These are phyloP conservation scores for Aspergillus alliaceus DNA, from an alignment of 2,329 filamentous ascomycete genomes.

Conservation along the genomic window DNA sequence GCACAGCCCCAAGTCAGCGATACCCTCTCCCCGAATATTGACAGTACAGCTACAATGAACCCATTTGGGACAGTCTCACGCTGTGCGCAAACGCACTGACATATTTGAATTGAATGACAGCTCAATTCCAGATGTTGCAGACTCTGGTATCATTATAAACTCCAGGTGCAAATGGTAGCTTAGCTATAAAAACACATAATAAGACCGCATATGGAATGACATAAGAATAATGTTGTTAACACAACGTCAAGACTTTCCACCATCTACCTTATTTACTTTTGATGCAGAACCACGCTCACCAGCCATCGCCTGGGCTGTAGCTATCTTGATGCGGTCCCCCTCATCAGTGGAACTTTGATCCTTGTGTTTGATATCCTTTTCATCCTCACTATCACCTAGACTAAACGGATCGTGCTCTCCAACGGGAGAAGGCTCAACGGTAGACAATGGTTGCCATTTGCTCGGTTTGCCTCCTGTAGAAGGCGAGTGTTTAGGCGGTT, in stretches of 20 bases:
- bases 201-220: neutral
- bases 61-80: neutral
- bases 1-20: neutral
- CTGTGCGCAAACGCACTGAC: no score
- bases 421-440: constrained; percentile 80
- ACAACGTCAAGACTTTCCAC: constrained; percentile 25
- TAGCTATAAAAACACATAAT: neutral
- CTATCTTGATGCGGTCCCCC: constrained; percentile 64
- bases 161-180: constrained; percentile 9
- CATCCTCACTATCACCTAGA: constrained; percentile 91
- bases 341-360: constrained; percentile 53
- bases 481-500: constrained; percentile 54
- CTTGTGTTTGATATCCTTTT: constrained; percentile 73
- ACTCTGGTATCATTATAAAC: constrained; percentile 26
- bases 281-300: constrained; percentile 37
- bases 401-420: constrained; percentile 94
- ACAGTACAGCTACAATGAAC: neutral
- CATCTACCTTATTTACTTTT: constrained; percentile 24
- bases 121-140: constrained; percentile 5
- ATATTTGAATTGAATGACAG: neutral
- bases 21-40: neutral
- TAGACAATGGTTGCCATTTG: constrained; percentile 95
- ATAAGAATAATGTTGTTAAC: neutral
- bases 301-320: constrained; percentile 53
- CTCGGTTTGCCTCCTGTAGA: constrained; percentile 65